A percentile compares a stretch with the other conserved stretches of the same genome.
Evolutionary conservation across 257 asterid genomes (phyloP).

Genomic region (Prunella vulgaris): DNA sequence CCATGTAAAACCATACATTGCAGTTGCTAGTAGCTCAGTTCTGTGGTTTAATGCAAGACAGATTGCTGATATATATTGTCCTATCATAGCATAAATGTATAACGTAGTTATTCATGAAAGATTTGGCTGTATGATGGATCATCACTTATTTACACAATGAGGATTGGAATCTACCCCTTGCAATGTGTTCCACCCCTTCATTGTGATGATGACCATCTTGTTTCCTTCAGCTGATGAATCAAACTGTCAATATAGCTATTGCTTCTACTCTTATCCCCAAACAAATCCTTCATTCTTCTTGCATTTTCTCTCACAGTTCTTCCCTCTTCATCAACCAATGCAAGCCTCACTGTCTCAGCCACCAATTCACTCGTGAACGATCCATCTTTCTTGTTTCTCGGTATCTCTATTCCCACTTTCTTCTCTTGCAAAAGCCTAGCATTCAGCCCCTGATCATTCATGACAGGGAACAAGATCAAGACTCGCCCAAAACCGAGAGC

Average conservation of each 20-base stretch:
- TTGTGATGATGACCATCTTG: constrained; percentile 14
- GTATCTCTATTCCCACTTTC: constrained; percentile 71
- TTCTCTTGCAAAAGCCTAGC: constrained; percentile 63
- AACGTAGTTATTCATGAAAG: not conserved
- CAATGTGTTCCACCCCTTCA: not conserved
- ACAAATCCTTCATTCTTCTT: constrained; percentile 37
- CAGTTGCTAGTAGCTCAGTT: not conserved
- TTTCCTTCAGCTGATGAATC: constrained; percentile 31
- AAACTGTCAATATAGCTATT: constrained; percentile 34
- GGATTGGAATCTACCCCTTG: not conserved
- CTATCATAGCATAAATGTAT: not conserved
- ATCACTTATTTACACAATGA: not conserved
- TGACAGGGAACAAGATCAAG: constrained; percentile 65
- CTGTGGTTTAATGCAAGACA: too few relatives aligned
- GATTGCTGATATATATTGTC: not conserved
- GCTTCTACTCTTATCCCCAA: constrained; percentile 42
- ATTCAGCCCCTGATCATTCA: constrained; percentile 86
- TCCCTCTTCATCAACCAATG: constrained; percentile 54
- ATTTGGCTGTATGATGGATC: not conserved
- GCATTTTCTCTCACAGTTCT: constrained; percentile 46
- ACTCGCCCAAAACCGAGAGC: constrained; percentile 59
- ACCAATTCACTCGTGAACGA: constrained; percentile 46
- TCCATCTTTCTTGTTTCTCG: constrained; percentile 51
- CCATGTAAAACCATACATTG: not conserved
- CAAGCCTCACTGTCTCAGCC: constrained; percentile 51